Percentiles rank a stretch among this genome's conserved stretches.
phyloP scores from a whole-genome alignment of 1,139 yeast genomes.

The Yarrowia galli region DNA sequence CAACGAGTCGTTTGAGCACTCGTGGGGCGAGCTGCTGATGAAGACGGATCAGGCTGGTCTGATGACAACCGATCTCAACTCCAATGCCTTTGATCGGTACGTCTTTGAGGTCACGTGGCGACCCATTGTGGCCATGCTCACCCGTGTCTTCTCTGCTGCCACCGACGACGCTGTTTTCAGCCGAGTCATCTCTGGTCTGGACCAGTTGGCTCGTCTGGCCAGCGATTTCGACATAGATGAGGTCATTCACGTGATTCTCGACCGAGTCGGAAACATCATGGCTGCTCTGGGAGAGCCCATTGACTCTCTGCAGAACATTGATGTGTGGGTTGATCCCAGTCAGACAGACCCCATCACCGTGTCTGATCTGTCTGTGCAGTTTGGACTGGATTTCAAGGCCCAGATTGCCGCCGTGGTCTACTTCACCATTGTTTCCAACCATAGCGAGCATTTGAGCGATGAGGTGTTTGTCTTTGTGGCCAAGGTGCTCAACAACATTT shows the following conservation, averaged over 20 bases:
- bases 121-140: conserved; percentile 69
- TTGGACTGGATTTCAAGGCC: conserved; percentile 91
- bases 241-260: conserved; percentile 70
- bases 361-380: conserved; percentile 78
- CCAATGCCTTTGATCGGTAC: conserved; percentile 63
- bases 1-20: conserved; percentile 89
- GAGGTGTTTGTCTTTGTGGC: conserved; percentile 69
- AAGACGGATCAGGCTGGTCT: conserved; percentile 48
- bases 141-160: conserved; percentile 83
- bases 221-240: conserved; percentile 63
- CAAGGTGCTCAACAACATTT: conserved; percentile 67
- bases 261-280: conserved; percentile 67
- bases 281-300: conserved; percentile 44
- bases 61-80: conserved; percentile 39
- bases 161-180: conserved; percentile 89
- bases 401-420: conserved; percentile 87
- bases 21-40: conserved; percentile 86
- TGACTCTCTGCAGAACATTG: conserved; percentile 20
- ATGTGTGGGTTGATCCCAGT: conserved; percentile 23
- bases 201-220: conserved; percentile 81
- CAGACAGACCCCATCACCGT: conserved; percentile 62
- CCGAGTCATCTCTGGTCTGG: conserved; percentile 84
- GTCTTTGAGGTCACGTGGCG: conserved; percentile 70
- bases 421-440: conserved; percentile 64
- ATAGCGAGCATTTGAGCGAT: conserved; percentile 45